Conservation (phyloP, 2,329 filamentous ascomycete genomes). For the Verticillium albo-atrum region DNA sequence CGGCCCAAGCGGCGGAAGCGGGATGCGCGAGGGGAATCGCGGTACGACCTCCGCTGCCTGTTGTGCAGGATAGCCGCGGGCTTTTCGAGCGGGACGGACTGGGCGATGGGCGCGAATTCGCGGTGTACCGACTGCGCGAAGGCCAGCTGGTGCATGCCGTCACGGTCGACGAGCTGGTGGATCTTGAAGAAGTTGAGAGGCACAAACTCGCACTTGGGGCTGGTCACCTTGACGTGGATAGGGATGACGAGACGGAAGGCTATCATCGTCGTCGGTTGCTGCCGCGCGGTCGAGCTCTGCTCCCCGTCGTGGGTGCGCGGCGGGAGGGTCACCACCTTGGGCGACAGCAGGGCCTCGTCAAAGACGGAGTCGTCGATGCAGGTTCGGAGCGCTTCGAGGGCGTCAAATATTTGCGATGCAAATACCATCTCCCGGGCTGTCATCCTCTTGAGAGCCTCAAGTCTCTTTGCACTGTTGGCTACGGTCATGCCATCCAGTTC, state of each 20-base stretch:
- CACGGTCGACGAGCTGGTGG: constrained; percentile 58
- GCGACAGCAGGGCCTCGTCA: constrained; percentile 39
- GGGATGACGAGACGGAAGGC: constrained; percentile 59
- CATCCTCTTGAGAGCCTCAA: constrained; percentile 31
- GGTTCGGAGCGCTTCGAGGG: constrained; percentile 33
- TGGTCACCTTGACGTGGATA: constrained; percentile 50
- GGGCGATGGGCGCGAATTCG: constrained; percentile 51
- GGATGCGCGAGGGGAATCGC: constrained; percentile 2
- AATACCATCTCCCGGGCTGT: constrained; percentile 39
- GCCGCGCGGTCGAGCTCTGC: constrained; percentile 13
- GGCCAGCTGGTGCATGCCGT: constrained; percentile 48
- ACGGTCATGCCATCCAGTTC: constrained; percentile 43
- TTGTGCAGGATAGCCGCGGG: constrained; percentile 10
- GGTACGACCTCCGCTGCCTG: constrained; percentile 3
- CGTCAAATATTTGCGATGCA: constrained; percentile 35
- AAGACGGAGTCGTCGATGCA: constrained; percentile 41
- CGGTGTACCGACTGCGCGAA: constrained; percentile 58
- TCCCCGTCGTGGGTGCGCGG: constrained; percentile 5
- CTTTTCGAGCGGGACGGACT: constrained; percentile 20
- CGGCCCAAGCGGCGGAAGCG: constrained; percentile 5
- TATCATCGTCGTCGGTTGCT: constrained; percentile 33
- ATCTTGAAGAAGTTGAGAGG: constrained; percentile 62
- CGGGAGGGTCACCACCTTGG: constrained; percentile 37
- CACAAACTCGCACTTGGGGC: constrained; percentile 51
- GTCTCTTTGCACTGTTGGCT: constrained; percentile 28